Conservation (phyloP, 1,139 yeast genomes). For the Hemisphaericaspora xylofermentans region DNA sequence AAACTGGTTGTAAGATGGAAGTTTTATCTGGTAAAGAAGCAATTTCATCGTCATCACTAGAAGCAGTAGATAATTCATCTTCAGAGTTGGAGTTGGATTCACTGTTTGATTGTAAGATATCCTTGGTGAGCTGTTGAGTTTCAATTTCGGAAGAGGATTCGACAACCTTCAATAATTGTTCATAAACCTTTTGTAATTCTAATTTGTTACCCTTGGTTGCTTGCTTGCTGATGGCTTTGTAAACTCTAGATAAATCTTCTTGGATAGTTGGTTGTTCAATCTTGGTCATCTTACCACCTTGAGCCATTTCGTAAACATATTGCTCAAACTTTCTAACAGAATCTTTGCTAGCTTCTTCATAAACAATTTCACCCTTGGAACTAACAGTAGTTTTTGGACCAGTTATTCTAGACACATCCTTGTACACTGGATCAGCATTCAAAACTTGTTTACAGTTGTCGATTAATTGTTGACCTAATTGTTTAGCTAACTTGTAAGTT, state of each 20-base stretch:
- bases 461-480: slow-evolving; percentile 86
- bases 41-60: slow-evolving; percentile 65
- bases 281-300: slow-evolving; percentile 84
- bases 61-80: slow-evolving; percentile 47
- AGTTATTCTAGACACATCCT: slow-evolving; percentile 90
- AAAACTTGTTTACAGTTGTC: slow-evolving; percentile 93
- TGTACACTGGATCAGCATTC: slow-evolving; percentile 82
- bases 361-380: slow-evolving; percentile 81
- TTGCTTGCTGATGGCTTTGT: slow-evolving; percentile 77
- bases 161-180: slow-evolving; percentile 72
- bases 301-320: slow-evolving; percentile 95
- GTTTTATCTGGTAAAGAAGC: slow-evolving; percentile 78
- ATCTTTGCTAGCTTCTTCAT: slow-evolving; percentile 83
- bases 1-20: slow-evolving; percentile 69
- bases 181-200: slow-evolving; percentile 79
- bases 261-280: slow-evolving; percentile 68
- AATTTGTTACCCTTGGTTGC: slow-evolving; percentile 63
- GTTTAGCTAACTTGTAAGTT: slow-evolving; percentile 83
- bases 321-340: slow-evolving; percentile 93
- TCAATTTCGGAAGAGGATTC: slow-evolving; percentile 67
- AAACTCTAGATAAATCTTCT: slow-evolving; percentile 82
- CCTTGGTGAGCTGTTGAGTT: slow-evolving; percentile 45
- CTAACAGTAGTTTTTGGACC: slow-evolving; percentile 92
- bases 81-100: slow-evolving; percentile 46
- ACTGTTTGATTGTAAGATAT: slow-evolving; percentile 34